Evolutionary conservation across 805 yeast genomes (phyloP).

Genomic region (Saccharomycopsis malanga): DNA sequence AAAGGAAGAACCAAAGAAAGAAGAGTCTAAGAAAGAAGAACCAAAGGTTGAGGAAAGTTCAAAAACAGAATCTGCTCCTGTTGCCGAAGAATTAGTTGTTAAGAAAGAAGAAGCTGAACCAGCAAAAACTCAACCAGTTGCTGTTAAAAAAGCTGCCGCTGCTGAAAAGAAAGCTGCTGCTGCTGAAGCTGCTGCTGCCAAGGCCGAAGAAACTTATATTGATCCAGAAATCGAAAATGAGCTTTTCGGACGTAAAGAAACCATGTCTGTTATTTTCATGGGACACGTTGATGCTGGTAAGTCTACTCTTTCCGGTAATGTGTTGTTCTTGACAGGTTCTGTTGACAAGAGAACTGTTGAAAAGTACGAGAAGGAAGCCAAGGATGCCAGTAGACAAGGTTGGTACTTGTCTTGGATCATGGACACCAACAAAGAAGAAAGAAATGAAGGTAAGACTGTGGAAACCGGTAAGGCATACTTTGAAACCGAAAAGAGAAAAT

Average conservation of each 20-base stretch:
- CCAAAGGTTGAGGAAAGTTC: slow-evolving; percentile 21
- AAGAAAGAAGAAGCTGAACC: slow-evolving; percentile 21
- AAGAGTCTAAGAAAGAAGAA: slow-evolving; percentile 22
- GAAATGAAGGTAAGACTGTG: slow-evolving; percentile 97
- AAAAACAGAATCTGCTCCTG: slow-evolving; percentile 19
- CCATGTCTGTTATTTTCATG: slow-evolving; percentile 94
- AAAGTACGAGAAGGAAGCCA: slow-evolving; percentile 96
- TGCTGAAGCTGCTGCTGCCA: slow-evolving; percentile 23
- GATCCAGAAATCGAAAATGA: slow-evolving; percentile 87
- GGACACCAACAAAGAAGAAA: slow-evolving; percentile 99
- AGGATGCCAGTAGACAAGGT: slow-evolving; percentile 99
- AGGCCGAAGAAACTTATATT: slow-evolving; percentile 52
- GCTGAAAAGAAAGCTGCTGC: slow-evolving; percentile 22
- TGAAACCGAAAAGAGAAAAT: slow-evolving; percentile 96
- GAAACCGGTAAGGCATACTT: slow-evolving; percentile 98
- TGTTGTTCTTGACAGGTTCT: slow-evolving; percentile 87
- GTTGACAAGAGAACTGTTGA: slow-evolving; percentile 98
- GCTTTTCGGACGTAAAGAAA: slow-evolving; percentile 96
- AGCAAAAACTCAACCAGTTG: slow-evolving; percentile 18
- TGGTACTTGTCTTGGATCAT: slow-evolving; percentile 99
- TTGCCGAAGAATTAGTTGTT: slow-evolving; percentile 15
- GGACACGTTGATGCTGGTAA: slow-evolving; percentile 98
- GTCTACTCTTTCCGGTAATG: slow-evolving; percentile 98
- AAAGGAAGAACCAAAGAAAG: slow-evolving; percentile 18
- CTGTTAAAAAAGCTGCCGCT: slow-evolving; percentile 23